phyloP scores from a whole-genome alignment of 768 basidiomycete genomes.

The Naganishia vaughanmartiniae region DNA sequence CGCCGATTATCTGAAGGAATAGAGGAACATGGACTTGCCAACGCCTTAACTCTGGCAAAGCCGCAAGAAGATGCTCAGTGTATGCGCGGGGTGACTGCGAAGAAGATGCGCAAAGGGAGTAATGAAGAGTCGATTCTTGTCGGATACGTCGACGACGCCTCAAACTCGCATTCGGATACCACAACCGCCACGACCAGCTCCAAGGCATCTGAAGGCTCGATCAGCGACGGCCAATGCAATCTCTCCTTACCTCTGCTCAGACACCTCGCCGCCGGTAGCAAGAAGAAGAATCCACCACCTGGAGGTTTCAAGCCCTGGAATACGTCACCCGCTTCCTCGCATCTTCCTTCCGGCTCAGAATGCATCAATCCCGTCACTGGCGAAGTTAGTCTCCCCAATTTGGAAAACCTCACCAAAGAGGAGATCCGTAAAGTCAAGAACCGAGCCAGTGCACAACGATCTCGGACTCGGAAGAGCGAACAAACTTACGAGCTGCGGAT shows the following conservation, averaged over 20 bases:
- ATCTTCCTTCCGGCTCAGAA: slow-evolving; percentile 32
- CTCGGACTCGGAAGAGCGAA: slow-evolving; percentile 30
- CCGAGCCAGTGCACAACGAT: slow-evolving; percentile 30
- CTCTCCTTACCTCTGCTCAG: neutral
- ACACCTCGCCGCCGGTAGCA: slow-evolving; percentile 6
- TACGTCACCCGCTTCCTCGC: slow-evolving; percentile 31
- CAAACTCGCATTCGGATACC: neutral
- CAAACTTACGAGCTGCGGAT: slow-evolving; percentile 22
- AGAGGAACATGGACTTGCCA: no score
- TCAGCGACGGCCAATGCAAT: neutral
- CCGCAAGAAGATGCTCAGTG: neutral
- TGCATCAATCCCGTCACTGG: slow-evolving; percentile 34
- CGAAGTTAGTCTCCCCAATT: slow-evolving; percentile 30
- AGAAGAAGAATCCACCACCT: slow-evolving; percentile 30
- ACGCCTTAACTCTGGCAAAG: neutral
- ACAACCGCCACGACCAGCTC: neutral
- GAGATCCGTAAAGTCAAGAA: slow-evolving; percentile 36
- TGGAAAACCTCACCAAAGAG: slow-evolving; percentile 33
- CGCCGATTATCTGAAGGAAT: neutral
- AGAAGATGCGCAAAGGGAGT: neutral
- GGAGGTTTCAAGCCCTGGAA: slow-evolving; percentile 34
- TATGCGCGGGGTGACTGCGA: neutral
- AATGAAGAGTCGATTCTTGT: neutral
- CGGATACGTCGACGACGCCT: neutral
- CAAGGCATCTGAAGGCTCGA: neutral